These are phyloP conservation scores for Zygoascus sp. DNA, from an alignment of 1,139 yeast species.

Conservation along the genomic window DNA sequence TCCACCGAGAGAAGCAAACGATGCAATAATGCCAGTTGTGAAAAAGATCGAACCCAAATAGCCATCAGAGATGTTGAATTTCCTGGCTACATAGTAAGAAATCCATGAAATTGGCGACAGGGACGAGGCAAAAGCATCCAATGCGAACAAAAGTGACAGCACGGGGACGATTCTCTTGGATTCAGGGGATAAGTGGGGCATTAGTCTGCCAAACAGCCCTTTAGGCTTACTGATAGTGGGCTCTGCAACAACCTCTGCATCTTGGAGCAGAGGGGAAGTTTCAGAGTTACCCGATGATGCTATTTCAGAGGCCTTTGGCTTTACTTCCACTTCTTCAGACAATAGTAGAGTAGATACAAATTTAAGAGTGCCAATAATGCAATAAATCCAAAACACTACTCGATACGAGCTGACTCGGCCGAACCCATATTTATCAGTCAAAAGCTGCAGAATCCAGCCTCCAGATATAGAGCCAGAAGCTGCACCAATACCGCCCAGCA, in stretches of 20 bases:
- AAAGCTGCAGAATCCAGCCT: slow-evolving; percentile 51
- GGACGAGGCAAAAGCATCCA: slow-evolving; percentile 77
- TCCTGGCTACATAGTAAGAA: slow-evolving; percentile 55
- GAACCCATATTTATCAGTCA: slow-evolving; percentile 36
- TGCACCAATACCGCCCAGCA: slow-evolving; percentile 62
- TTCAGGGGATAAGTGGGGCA: slow-evolving; percentile 27
- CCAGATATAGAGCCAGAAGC: slow-evolving; percentile 63
- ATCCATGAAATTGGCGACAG: slow-evolving; percentile 81
- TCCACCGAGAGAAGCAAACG: slow-evolving; percentile 59
- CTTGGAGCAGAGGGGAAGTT: slow-evolving; percentile 14
- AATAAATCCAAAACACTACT: slow-evolving; percentile 51
- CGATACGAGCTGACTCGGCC: slow-evolving; percentile 47
- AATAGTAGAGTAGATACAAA: slow-evolving; percentile 50
- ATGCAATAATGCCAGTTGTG: slow-evolving; percentile 50
- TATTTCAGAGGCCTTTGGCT: slow-evolving; percentile 11
- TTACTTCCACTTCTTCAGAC: slow-evolving; percentile 50
- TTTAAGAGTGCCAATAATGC: slow-evolving; percentile 53
- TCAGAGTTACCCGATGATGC: slow-evolving; percentile 14
- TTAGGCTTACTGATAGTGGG: slow-evolving; percentile 1
- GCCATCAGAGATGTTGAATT: slow-evolving; percentile 27
- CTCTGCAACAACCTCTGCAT: slow-evolving; percentile 1
- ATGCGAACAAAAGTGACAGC: slow-evolving; percentile 51
- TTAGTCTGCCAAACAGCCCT: slow-evolving; percentile 11
- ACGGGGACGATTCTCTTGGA: slow-evolving; percentile 26
- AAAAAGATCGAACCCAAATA: slow-evolving; percentile 52